Evolutionary conservation across 2,329 filamentous ascomycete genomes (phyloP).

Genomic region (Tolypocladium tropicale): DNA sequence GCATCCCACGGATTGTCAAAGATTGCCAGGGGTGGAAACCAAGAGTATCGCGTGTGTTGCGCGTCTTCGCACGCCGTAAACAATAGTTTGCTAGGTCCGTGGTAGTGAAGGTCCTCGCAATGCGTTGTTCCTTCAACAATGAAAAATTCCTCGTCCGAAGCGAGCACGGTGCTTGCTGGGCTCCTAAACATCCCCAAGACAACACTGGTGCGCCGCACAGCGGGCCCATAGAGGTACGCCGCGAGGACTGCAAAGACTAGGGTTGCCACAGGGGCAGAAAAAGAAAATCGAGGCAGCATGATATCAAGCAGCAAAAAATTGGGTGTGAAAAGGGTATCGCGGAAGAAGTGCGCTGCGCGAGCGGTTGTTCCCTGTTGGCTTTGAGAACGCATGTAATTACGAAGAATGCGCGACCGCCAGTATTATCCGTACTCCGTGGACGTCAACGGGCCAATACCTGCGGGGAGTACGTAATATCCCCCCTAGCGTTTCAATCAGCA

Average conservation of each 20-base stretch:
- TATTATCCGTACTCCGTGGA: too few species aligned
- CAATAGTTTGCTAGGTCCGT: conserved; percentile 33
- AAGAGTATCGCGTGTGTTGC: conserved; percentile 28
- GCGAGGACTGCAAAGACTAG: conserved; percentile 3
- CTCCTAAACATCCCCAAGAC: conserved; percentile 18
- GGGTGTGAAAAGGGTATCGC: too few species aligned
- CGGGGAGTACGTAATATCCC: too few species aligned
- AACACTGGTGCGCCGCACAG: neutral
- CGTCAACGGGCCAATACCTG: too few species aligned
- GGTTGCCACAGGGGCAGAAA: neutral
- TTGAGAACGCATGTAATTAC: too few species aligned
- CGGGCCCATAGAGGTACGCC: conserved; percentile 4
- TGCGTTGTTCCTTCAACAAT: conserved; percentile 40
- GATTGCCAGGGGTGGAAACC: conserved; percentile 39
- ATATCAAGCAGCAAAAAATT: too few species aligned
- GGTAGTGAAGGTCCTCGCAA: conserved; percentile 52
- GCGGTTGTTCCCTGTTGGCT: too few species aligned
- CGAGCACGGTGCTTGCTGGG: conserved; percentile 9
- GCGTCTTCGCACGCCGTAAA: conserved; percentile 47
- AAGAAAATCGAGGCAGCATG: conserved; percentile 3
- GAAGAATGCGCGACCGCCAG: too few species aligned
- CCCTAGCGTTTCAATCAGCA: too few species aligned
- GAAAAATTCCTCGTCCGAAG: conserved; percentile 19
- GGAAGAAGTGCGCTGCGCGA: too few species aligned
- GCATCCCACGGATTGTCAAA: conserved; percentile 28